Evolutionary conservation across 352 stramenopile species (phyloP), one percentile per base, ranked within the genome.

Genomic region (Pythium rhizo-oryzae): DNA sequence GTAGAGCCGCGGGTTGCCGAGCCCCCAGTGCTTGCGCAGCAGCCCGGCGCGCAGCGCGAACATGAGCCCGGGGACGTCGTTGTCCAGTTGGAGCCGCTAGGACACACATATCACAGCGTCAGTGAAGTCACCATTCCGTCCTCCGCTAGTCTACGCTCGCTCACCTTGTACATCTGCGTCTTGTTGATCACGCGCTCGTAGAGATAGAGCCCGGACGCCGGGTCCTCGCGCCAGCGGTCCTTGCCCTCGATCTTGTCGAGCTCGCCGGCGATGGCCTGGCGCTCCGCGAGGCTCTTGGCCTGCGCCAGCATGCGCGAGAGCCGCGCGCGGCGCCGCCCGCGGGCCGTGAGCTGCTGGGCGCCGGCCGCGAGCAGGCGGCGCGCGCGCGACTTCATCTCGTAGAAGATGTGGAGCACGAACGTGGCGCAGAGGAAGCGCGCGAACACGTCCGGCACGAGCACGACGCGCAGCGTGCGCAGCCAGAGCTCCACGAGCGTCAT

Each of bases 21-120:
- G 84, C 18, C 97, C 97, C 93, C 97, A 99, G 71, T 98, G 96
- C 72, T 99, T 99, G 53, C 97, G 78, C 23, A 97, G 75, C 50
- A 99, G 84, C 0, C 96, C 96, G 12, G 95, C 96, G 39, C 97
- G 80, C 16, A 99, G 72, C 4, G 94, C 90, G 69, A 99, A 99
- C 96, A 99, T 99, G 18, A 98, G 81, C 44, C 97, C 91, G 78
- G 98, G 97, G 19, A 99, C 94, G 81, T 99, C 97, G 21, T 90
- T 86, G 39, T 96, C 80, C 0, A 81, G 54, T 69, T 86, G 78
- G 4, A 96, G 54, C 8, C 80, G 74, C 76, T n/a, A n/a, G n/a
- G n/a, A n/a, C n/a, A n/a, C n/a, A n/a, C n/a, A n/a, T n/a, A n/a
- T n/a, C n/a, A n/a, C n/a, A n/a, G n/a, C n/a, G n/a, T n/a, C n/a